These are phyloP conservation scores for Trapa bicornis DNA, from an alignment of 345 rosid genomes.

Conservation along the genomic window DNA sequence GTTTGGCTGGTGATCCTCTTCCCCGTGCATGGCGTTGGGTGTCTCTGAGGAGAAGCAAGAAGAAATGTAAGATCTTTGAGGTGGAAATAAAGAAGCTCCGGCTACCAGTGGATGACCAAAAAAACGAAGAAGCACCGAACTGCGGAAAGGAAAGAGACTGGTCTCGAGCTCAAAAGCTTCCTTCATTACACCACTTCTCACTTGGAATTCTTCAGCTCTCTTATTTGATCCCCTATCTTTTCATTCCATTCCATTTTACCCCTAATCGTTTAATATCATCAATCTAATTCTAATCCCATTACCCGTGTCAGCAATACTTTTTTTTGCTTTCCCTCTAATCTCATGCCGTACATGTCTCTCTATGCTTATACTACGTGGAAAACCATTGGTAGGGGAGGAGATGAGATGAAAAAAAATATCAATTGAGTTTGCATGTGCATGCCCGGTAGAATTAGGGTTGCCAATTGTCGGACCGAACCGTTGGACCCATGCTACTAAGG, in stretches of 20 bases:
- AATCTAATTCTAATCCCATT: background rate
- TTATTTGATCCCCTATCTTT: background rate
- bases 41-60: background rate
- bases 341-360: constrained; percentile 1
- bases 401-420: too few species aligned
- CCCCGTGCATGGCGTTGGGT: constrained; percentile 1
- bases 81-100: background rate
- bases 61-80: background rate
- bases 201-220: too few species aligned
- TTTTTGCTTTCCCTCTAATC: background rate
- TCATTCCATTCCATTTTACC: background rate
- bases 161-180: too few species aligned
- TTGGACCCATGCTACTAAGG: too few species aligned
- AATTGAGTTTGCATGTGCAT: too few species aligned
- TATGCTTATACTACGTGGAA: too few species aligned
- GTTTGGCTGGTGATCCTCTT: background rate
- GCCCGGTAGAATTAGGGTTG: too few species aligned
- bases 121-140: background rate
- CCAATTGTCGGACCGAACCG: too few species aligned
- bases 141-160: background rate
- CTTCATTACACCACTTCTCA: too few species aligned
- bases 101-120: background rate
- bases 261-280: background rate
- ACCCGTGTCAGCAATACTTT: background rate
- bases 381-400: too few species aligned